A percentile compares a stretch with the other conserved stretches of the same genome.
These are phyloP conservation scores for Lunasporangiospora selenospora DNA, from an alignment of 192 early-diverging fungal genomes.

Conservation along the genomic window DNA sequence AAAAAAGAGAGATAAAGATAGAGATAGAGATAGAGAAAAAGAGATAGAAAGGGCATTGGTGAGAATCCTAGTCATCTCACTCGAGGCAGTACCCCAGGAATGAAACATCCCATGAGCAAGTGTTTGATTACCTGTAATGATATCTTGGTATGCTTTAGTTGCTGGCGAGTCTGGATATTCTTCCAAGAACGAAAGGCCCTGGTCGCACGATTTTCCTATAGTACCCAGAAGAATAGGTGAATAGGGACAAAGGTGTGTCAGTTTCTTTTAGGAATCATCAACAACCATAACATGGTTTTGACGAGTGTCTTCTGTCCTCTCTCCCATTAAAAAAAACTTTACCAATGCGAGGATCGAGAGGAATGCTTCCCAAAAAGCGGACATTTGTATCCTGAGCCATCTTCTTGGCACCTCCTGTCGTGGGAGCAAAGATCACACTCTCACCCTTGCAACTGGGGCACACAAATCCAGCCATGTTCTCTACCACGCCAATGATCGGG, in stretches of 20 bases:
- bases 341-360: constrained; percentile 80
- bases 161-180: constrained; percentile 90
- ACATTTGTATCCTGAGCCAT: constrained; percentile 71
- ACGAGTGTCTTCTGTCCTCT: no score
- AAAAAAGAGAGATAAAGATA: background rate
- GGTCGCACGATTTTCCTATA: constrained; percentile 71
- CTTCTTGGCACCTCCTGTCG: constrained; percentile 74
- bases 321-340: constrained; percentile 54
- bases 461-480: constrained; percentile 98
- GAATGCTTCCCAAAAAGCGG: constrained; percentile 73
- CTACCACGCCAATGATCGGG: constrained; percentile 90
- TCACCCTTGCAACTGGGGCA: constrained; percentile 87
- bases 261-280: no score
- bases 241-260: no score
- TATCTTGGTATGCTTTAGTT: constrained; percentile 63
- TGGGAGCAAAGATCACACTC: constrained; percentile 78
- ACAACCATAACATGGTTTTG: no score
- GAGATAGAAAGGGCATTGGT: background rate
- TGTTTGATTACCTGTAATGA: constrained; percentile 61
- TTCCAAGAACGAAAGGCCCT: constrained; percentile 90
- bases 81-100: no score
- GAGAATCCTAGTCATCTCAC: no score
- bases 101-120: no score
- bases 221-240: background rate
- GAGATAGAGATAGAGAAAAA: background rate